Evolutionary conservation across 75 land plant genomes (phyloP).

Genomic region (Sequoiadendron giganteum): DNA sequence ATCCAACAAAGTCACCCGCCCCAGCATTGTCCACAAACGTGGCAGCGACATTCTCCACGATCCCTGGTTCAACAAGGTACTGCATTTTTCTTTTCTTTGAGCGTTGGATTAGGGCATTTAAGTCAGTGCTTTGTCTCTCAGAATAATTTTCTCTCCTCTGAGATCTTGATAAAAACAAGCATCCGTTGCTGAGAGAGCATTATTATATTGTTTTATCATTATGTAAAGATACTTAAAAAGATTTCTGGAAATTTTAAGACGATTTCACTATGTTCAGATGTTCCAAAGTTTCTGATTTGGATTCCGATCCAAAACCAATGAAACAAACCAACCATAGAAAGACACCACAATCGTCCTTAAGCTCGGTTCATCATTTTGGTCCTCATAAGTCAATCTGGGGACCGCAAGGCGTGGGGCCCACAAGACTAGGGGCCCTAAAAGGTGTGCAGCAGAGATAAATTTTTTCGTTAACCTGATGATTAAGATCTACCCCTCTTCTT

Average conservation of each 20-base stretch:
- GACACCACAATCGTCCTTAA: no score
- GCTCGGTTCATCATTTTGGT: no score
- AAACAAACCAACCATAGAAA: no score
- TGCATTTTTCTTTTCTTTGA: background rate
- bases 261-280: no score
- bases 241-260: no score
- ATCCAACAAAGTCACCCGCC: slow-evolving; percentile 38
- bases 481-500: no score
- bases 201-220: background rate
- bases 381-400: no score
- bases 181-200: background rate
- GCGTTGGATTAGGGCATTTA: background rate
- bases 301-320: no score
- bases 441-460: background rate
- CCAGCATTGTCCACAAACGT: slow-evolving; percentile 88
- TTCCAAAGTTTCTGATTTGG: no score
- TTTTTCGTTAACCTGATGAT: no score
- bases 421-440: background rate
- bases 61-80: slow-evolving; percentile 98
- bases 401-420: background rate
- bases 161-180: background rate
- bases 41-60: slow-evolving; percentile 95
- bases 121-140: background rate
- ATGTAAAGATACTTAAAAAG: no score
- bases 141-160: no score